Base-by-base conservation (phyloP, 139 green algal species). In the Micractinium conductrix region DNA sequence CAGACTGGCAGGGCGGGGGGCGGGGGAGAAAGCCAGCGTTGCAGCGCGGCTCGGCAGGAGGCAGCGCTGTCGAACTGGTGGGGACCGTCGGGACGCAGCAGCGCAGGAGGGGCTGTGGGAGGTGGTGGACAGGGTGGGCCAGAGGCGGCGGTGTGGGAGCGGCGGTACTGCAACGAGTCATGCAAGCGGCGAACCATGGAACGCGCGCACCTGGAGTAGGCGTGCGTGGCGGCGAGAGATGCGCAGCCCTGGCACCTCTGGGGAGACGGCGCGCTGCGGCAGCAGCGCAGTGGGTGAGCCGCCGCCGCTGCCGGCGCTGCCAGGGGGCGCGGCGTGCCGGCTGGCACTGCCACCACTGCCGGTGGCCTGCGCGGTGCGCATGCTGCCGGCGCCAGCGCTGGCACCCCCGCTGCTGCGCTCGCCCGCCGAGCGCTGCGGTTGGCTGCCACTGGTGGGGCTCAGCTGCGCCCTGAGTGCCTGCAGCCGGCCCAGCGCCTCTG, bases 121-220 rank as follows among this genome's bases (percentile, higher is more conserved):
- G n/a, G n/a, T n/a, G n/a, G n/a, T n/a, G n/a, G n/a, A n/a, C n/a
- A n/a, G n/a, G n/a, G n/a, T n/a, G n/a, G n/a, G n/a, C n/a, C n/a
- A n/a, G n/a, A n/a, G n/a, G n/a, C n/a, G n/a, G n/a, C n/a, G n/a
- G n/a, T n/a, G n/a, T n/a, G n/a, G n/a, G n/a, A n/a, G n/a, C n/a
- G n/a, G n/a, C n/a, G n/a, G n/a, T n/a, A n/a, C n/a, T n/a, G n/a
- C n/a, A n/a, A n/a, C n/a, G n/a, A n/a, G n/a, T n/a, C n/a, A n/a
- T n/a, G n/a, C n/a, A n/a, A n/a, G n/a, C n/a, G n/a, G n/a, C n/a
- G n/a, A n/a, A n/a, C n/a, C n/a, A n/a, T n/a, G n/a, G n/a, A n/a
- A n/a, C n/a, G n/a, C n/a, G n/a, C 50, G 4, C 26, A 82, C 76
- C 76, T 82, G 76, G 58, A 82, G 58, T 37, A 73, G 26, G 53